Conservation (phyloP, 2,329 filamentous ascomycete genomes). For the Aspergillus brasiliensis region DNA sequence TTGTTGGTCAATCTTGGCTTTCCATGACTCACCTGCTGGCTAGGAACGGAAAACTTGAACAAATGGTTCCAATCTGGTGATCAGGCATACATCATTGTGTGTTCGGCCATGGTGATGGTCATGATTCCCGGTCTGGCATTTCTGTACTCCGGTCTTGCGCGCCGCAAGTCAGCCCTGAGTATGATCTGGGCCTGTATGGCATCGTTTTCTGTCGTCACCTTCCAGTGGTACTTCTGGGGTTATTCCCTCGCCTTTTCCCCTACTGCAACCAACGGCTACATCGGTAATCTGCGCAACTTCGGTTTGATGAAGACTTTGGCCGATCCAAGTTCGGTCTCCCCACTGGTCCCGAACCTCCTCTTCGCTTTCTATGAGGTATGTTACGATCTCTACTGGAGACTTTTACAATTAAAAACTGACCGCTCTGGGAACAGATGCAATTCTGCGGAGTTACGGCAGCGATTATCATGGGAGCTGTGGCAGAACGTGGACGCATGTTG, state of each 20-base stretch:
- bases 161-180: slow-evolving; percentile 93
- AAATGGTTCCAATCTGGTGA: slow-evolving; percentile 94
- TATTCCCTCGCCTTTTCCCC: slow-evolving; percentile 92
- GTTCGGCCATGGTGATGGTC: slow-evolving; percentile 88
- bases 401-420: neutral
- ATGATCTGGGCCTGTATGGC: slow-evolving; percentile 98
- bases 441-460: slow-evolving; percentile 92
- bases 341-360: slow-evolving; percentile 83
- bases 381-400: neutral
- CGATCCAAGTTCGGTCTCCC: slow-evolving; percentile 81
- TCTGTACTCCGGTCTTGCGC: slow-evolving; percentile 95
- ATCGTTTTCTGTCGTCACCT: slow-evolving; percentile 84
- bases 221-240: slow-evolving; percentile 99
- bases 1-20: neutral
- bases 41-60: slow-evolving; percentile 85
- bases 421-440: slow-evolving; percentile 69
- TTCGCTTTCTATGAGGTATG: slow-evolving; percentile 89
- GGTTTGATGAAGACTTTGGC: slow-evolving; percentile 83
- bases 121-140: slow-evolving; percentile 98
- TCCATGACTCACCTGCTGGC: slow-evolving; percentile 15
- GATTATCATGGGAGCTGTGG: slow-evolving; percentile 87
- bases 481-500: slow-evolving; percentile 88
- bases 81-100: slow-evolving; percentile 88
- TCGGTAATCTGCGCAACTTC: slow-evolving; percentile 87
- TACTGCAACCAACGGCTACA: slow-evolving; percentile 81